phyloP scores from a whole-genome alignment of 129 eudicot genomes.

The Chrysanthemum lavandulifolium region DNA sequence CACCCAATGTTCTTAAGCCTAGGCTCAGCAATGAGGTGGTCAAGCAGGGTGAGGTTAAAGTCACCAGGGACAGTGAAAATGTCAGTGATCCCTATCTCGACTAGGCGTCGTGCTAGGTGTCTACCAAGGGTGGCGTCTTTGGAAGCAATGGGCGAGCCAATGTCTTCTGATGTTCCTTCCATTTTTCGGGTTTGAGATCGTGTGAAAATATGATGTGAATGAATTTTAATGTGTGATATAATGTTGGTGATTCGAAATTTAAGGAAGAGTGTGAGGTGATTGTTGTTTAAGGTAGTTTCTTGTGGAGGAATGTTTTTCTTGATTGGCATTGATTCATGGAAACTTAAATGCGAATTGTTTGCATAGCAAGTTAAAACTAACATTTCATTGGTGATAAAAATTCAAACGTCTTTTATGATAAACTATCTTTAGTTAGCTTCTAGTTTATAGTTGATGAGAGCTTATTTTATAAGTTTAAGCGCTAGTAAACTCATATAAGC shows the following conservation, averaged over 20 bases:
- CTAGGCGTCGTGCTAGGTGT: conserved; percentile 62
- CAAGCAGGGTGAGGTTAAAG: conserved; percentile 69
- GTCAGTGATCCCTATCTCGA: conserved; percentile 54
- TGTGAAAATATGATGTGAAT: conserved; percentile 15
- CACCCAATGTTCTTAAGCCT: conserved; percentile 54
- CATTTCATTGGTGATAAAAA: background rate
- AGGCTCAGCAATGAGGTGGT: conserved; percentile 65
- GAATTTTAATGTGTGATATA: conserved; percentile 10
- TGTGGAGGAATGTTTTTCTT: conserved; percentile 6
- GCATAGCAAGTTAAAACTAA: conserved; percentile 1
- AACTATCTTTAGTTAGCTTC: too few species aligned
- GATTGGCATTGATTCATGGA: conserved; percentile 17
- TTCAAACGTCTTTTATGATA: too few species aligned
- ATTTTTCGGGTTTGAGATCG: conserved; percentile 12
- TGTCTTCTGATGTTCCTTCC: conserved; percentile 19
- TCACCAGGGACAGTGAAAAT: conserved; percentile 70
- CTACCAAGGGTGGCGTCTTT: conserved; percentile 63
- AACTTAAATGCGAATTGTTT: conserved; percentile 26
- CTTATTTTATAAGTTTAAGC: too few species aligned
- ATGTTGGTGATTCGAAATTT: conserved; percentile 31
- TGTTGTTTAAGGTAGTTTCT: conserved; percentile 5
- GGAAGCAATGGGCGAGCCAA: background rate
- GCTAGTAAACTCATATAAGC: too few species aligned
- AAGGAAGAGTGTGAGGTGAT: conserved; percentile 32
- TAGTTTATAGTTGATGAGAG: too few species aligned